Evolutionary conservation across 345 rosid genomes (phyloP).

Genomic region (Citrus glauca): DNA sequence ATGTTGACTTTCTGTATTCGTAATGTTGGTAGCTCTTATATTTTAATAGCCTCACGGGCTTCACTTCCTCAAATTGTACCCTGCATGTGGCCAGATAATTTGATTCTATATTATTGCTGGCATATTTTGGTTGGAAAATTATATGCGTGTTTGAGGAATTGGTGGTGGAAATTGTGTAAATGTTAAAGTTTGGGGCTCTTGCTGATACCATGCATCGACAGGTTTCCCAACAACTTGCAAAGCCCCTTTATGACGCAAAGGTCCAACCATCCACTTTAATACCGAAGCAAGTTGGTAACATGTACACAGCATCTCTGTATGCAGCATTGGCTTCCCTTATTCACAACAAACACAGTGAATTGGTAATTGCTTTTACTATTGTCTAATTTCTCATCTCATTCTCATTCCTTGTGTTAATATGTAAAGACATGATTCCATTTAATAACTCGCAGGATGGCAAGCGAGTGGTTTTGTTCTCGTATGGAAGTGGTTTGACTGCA

Average conservation of each 20-base stretch:
- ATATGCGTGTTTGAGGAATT: not conserved
- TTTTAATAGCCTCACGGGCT: not conserved
- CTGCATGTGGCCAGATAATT: not conserved
- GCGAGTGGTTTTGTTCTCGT: constrained; percentile 83
- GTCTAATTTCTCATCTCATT: not conserved
- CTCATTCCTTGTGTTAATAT: not conserved
- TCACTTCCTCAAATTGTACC: too few relatives aligned
- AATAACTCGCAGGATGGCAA: constrained; percentile 57
- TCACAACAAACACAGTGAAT: constrained; percentile 61
- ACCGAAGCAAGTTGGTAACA: constrained; percentile 99
- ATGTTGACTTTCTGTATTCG: not conserved
- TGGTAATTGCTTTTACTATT: constrained; percentile 49
- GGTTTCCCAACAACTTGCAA: constrained; percentile 89
- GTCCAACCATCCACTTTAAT: constrained; percentile 85
- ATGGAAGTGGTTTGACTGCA: constrained; percentile 94
- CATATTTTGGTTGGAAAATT: not conserved
- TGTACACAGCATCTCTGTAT: constrained; percentile 97
- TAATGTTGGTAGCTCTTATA: too few relatives aligned
- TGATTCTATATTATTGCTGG: not conserved
- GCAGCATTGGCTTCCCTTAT: constrained; percentile 94
- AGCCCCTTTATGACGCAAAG: constrained; percentile 80
- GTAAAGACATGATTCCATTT: not conserved
- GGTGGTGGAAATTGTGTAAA: not conserved
- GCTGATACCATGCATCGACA: constrained; percentile 32
- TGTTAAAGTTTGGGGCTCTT: constrained; percentile 6